Percentiles rank a stretch among this genome's conserved stretches.
Evolutionary conservation across 1,139 yeast species (phyloP).

Genomic region (Pichia sp.): DNA sequence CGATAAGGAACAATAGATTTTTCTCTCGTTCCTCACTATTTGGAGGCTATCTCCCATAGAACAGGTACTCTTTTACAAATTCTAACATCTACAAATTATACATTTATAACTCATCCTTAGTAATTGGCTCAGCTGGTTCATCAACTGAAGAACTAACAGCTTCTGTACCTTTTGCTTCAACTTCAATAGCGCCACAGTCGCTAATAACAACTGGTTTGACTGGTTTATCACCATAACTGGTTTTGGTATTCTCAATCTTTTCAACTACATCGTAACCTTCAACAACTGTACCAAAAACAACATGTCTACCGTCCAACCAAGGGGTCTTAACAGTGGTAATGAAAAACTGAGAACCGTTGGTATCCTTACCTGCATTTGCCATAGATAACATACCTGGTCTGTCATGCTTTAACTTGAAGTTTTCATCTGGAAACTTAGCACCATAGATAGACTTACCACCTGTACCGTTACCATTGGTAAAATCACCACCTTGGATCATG

Average conservation of each 20-base stretch:
- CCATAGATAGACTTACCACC: slow-evolving; percentile 59
- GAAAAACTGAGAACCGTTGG: slow-evolving; percentile 58
- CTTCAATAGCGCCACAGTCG: slow-evolving; percentile 36
- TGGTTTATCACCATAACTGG: slow-evolving; percentile 46
- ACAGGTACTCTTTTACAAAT: too few species aligned
- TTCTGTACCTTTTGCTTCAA: slow-evolving; percentile 19
- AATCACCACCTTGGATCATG: slow-evolving; percentile 61
- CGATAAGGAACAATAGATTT: background rate
- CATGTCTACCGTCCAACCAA: slow-evolving; percentile 53
- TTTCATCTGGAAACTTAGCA: slow-evolving; percentile 49
- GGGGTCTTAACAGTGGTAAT: slow-evolving; percentile 50
- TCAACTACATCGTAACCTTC: slow-evolving; percentile 51
- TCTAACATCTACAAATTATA: background rate
- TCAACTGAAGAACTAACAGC: slow-evolving; percentile 4
- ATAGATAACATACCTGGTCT: slow-evolving; percentile 51
- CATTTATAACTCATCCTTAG: slow-evolving; percentile 25
- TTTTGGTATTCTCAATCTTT: slow-evolving; percentile 45
- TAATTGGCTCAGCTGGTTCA: slow-evolving; percentile 5
- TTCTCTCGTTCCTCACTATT: too few species aligned
- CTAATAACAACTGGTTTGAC: slow-evolving; percentile 40
- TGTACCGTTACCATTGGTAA: slow-evolving; percentile 50
- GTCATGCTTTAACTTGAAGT: slow-evolving; percentile 50
- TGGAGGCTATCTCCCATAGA: too few species aligned
- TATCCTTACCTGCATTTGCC: slow-evolving; percentile 56
- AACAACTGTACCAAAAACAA: slow-evolving; percentile 53